phyloP scores from a whole-genome alignment of 2,329 filamentous ascomycete genomes.

The Tothia fuscella region DNA sequence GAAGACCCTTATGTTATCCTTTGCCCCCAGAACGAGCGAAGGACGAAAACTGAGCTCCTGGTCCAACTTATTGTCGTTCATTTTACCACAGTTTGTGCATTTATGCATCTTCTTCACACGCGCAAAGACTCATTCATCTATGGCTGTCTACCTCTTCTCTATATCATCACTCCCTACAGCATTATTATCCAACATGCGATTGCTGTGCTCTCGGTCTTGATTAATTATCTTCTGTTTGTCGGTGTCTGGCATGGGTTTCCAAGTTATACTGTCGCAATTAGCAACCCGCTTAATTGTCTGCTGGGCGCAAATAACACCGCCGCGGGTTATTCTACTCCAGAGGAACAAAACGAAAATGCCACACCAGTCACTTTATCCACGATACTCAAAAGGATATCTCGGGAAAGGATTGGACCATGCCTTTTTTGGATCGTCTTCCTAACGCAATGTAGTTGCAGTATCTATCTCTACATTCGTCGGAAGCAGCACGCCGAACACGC shows the following conservation, averaged over 20 bases:
- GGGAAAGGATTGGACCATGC: background rate
- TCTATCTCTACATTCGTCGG: background rate
- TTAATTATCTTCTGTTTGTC: background rate
- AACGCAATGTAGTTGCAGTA: background rate
- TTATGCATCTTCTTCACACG: background rate
- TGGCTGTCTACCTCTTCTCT: conserved; percentile 1
- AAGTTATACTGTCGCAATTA: too few relatives aligned
- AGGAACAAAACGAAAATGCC: too few relatives aligned
- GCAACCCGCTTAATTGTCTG: too few relatives aligned
- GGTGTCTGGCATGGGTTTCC: too few relatives aligned
- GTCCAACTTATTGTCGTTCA: conserved; percentile 1
- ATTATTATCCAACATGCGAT: background rate
- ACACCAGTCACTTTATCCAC: too few relatives aligned
- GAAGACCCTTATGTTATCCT: too few relatives aligned
- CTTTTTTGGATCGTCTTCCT: background rate
- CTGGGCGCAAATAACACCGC: too few relatives aligned
- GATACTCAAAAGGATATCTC: too few relatives aligned
- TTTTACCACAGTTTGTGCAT: background rate
- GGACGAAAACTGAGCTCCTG: background rate
- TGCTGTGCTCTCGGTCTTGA: background rate
- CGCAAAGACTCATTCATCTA: background rate
- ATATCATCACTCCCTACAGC: background rate
- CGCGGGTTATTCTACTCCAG: too few relatives aligned
- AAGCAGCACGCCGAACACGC: background rate
- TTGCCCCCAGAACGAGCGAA: background rate